Percentiles rank a stretch among this genome's conserved stretches.
Conservation (phyloP, 2,329 filamentous ascomycete genomes). For the Curvularia sp. region DNA sequence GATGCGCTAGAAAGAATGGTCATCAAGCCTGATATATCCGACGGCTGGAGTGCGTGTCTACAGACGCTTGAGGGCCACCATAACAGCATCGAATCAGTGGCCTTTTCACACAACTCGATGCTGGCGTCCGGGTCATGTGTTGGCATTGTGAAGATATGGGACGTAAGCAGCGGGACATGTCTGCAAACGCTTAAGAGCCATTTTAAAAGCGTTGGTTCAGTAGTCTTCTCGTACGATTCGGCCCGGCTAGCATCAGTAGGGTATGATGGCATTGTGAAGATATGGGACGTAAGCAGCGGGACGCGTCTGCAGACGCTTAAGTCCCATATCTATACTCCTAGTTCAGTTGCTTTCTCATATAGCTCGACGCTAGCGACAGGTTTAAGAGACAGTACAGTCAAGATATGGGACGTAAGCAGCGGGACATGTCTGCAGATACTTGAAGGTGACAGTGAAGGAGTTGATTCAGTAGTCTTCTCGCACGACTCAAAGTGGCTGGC, state of each 20-base stretch:
- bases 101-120: slow-evolving; percentile 11
- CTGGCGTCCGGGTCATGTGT: not conserved
- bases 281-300: not conserved
- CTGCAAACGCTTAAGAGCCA: not conserved
- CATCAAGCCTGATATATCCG: not conserved
- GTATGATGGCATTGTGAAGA: not conserved
- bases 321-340: too few relatives aligned
- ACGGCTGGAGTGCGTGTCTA: slow-evolving; percentile 12
- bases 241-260: not conserved
- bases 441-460: not conserved
- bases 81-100: slow-evolving; percentile 14
- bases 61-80: slow-evolving; percentile 29
- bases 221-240: not conserved
- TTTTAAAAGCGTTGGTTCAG: not conserved
- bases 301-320: not conserved
- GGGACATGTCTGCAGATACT: not conserved
- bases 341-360: too few relatives aligned
- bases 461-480: not conserved
- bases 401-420: slow-evolving; percentile 2
- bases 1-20: not conserved
- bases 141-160: not conserved
- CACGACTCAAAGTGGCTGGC: not conserved
- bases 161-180: not conserved
- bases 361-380: not conserved
- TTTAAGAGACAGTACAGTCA: not conserved